Base-by-base conservation (phyloP, 805 yeast genomes). In the Metschnikowia santaceciliae region DNA sequence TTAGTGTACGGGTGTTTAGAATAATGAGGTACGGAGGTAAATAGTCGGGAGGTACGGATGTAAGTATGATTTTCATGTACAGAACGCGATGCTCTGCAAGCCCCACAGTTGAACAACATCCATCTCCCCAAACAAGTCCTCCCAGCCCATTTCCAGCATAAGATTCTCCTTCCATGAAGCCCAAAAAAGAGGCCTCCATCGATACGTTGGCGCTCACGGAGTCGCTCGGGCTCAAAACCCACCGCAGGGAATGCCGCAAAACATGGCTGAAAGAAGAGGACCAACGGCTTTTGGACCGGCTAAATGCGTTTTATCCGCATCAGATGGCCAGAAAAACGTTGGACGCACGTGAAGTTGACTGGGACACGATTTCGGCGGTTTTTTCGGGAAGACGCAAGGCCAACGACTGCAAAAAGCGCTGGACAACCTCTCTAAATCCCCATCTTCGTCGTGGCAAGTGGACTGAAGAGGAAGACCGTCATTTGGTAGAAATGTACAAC, bases 351-450 rank as follows among this genome's bases (percentile, higher is more conserved):
- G 51, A 55, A 0, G 75, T 86, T 8, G 76, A 82, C 48, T 87
- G 95, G 95, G 88, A 83, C 32, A 53, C 55, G 48, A 75, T 84
- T 38, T 79, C 84, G 13, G 56, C 72, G 55, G 57, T 70, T 53
- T 61, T 77, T 70, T 69, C 75, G 55, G 61, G 72, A 34, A 37
- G 39, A 8, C 65, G 96, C 48, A 84, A 86, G 59, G 77, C 89
- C 11, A 89, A 87, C 60, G 96, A 90, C 63, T 87, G 96, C 62
- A 78, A 90, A 34, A 90, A 90, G 65, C 71, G 97, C 51, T 91
- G 97, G 97, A 72, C 81, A 15, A 86, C 85, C 55, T 88, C 96
- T 1, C 68, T 91, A 38, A 94, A 90, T 65, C 97, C 97, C 2
- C 80, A 76, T 52, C 71, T 91, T 53, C 79, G 82, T 49, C 87